Conservation (phyloP, 1,139 yeast species). For the Nakaseomyces uthaithaninus region DNA sequence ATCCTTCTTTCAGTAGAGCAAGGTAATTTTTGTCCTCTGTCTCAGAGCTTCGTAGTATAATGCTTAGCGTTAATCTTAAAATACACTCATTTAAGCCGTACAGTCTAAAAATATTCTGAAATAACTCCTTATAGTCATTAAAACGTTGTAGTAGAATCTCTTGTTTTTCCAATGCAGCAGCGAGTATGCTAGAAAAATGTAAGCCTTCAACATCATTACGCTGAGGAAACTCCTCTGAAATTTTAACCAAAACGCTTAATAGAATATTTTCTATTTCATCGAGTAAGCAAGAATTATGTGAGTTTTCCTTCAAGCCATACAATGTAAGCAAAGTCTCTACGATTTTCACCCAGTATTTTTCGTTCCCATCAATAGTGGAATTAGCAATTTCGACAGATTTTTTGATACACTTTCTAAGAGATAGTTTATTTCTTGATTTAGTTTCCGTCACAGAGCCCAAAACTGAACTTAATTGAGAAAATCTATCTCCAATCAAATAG, state of each 20-base stretch:
- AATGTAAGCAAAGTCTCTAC: background rate
- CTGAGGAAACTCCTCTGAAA: background rate
- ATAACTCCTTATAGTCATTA: constrained; percentile 17
- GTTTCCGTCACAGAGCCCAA: background rate
- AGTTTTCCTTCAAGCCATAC: background rate
- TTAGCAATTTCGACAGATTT: background rate
- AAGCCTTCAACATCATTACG: background rate
- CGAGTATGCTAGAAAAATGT: constrained; percentile 18
- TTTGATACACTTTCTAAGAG: background rate
- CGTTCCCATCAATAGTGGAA: background rate
- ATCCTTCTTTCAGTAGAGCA: constrained; percentile 39
- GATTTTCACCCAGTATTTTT: constrained; percentile 1
- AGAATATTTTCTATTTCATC: constrained; percentile 2
- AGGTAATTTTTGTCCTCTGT: constrained; percentile 17
- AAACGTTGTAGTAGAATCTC: constrained; percentile 22
- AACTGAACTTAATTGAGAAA: background rate
- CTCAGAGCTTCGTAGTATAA: constrained; percentile 20
- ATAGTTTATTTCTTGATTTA: background rate
- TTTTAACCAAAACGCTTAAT: background rate
- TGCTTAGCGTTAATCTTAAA: constrained; percentile 16
- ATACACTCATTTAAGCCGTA: constrained; percentile 24
- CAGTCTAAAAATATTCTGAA: constrained; percentile 19
- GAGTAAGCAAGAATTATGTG: too few species aligned
- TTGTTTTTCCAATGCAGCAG: constrained; percentile 23
- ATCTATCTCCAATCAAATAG: background rate